These are phyloP conservation scores for Syzygium oleosum DNA, from an alignment of 345 rosid species.

Conservation along the genomic window DNA sequence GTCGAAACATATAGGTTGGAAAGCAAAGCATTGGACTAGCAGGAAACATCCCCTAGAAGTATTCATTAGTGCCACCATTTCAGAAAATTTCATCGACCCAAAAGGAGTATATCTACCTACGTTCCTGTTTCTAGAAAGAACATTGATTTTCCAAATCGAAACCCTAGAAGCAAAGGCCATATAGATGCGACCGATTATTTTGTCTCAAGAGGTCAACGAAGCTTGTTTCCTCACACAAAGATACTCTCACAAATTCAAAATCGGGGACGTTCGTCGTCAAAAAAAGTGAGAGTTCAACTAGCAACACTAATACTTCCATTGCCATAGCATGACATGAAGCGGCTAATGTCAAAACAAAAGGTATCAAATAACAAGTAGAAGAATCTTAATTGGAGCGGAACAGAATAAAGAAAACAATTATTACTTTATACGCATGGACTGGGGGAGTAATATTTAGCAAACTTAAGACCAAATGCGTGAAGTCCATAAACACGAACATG, in stretches of 20 bases:
- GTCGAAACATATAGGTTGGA: background rate
- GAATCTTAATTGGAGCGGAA: background rate
- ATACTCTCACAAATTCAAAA: background rate
- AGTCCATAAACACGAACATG: background rate
- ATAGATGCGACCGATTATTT: background rate
- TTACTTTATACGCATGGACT: background rate
- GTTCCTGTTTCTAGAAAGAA: background rate
- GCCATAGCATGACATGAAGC: background rate
- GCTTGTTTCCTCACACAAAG: background rate
- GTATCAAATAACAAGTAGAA: background rate
- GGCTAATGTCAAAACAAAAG: background rate
- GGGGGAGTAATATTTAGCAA: background rate
- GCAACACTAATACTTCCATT: background rate
- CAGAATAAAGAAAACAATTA: background rate
- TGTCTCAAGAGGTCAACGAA: background rate
- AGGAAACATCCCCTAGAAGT: background rate
- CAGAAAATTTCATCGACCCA: background rate
- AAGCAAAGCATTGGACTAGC: background rate
- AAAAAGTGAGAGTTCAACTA: background rate
- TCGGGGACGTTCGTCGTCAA: background rate
- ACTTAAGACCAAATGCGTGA: background rate
- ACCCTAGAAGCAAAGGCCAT: background rate
- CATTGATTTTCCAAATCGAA: background rate
- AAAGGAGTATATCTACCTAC: background rate
- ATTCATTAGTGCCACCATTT: background rate